These are phyloP conservation scores for Alectoria sarmentosa DNA, from an alignment of 495 filamentous ascomycete genomes.

Conservation along the genomic window DNA sequence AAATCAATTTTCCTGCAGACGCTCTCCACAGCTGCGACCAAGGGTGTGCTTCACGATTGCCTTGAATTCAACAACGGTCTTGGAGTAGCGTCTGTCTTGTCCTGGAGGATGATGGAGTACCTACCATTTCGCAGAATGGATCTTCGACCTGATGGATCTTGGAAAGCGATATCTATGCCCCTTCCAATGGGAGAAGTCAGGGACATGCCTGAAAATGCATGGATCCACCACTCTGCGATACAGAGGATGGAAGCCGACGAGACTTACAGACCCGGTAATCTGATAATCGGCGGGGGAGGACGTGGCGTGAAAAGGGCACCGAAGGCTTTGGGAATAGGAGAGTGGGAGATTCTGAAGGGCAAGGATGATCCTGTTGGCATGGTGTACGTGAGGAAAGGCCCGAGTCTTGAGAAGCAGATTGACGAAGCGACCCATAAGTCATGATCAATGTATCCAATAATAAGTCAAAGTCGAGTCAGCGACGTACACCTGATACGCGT, in stretches of 20 bases:
- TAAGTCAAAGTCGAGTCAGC: neutral
- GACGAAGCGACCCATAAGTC: neutral
- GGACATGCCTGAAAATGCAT: constrained; percentile 65
- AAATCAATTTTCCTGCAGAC: constrained; percentile 43
- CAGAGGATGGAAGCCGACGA: constrained; percentile 59
- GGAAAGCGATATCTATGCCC: constrained; percentile 78
- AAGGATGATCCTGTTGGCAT: constrained; percentile 63
- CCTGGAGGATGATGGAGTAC: constrained; percentile 81
- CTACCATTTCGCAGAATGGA: constrained; percentile 83
- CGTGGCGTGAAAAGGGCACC: constrained; percentile 59
- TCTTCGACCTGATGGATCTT: constrained; percentile 61
- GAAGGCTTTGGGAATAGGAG: constrained; percentile 54
- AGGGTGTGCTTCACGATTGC: constrained; percentile 68
- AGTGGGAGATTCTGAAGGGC: constrained; percentile 61
- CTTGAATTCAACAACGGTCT: constrained; percentile 61
- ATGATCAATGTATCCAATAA: neutral
- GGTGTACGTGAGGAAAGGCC: constrained; percentile 43
- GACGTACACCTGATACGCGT: neutral
- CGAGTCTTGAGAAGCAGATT: constrained; percentile 13
- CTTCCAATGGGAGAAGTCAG: constrained; percentile 73
- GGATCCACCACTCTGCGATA: constrained; percentile 69
- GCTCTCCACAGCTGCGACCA: constrained; percentile 51
- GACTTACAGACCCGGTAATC: constrained; percentile 67
- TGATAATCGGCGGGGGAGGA: constrained; percentile 75
- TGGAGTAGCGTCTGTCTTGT: constrained; percentile 48